These are phyloP conservation scores for Suhomyces kilbournensis DNA, from an alignment of 805 yeast genomes.

Conservation along the genomic window DNA sequence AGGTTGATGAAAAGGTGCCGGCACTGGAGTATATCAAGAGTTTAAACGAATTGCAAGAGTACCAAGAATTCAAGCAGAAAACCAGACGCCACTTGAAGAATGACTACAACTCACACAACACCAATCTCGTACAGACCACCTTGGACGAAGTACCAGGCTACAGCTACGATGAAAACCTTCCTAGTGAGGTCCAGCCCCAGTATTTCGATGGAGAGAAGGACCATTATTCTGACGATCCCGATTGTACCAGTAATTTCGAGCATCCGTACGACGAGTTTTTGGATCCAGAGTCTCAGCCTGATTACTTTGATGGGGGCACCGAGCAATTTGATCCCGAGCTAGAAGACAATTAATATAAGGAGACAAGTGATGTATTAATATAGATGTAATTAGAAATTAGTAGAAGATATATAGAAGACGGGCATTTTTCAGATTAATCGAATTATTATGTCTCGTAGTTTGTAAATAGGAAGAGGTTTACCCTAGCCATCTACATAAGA, in stretches of 20 bases:
- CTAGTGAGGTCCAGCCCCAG: slow-evolving; percentile 38
- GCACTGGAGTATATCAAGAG: slow-evolving; percentile 11
- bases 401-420: too few relatives aligned
- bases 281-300: slow-evolving; percentile 21
- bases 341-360: neutral
- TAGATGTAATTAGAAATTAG: too few relatives aligned
- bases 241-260: slow-evolving; percentile 31
- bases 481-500: too few relatives aligned
- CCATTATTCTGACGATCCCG: slow-evolving; percentile 33
- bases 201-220: slow-evolving; percentile 28
- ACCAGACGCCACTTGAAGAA: neutral
- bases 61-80: slow-evolving; percentile 13
- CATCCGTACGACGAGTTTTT: slow-evolving; percentile 35
- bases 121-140: neutral
- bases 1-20: slow-evolving; percentile 13
- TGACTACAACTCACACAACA: neutral
- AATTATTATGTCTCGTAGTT: too few relatives aligned
- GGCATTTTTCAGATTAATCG: too few relatives aligned
- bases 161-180: slow-evolving; percentile 15
- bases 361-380: too few relatives aligned
- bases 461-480: too few relatives aligned
- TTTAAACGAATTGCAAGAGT: slow-evolving; percentile 9
- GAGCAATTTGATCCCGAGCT: slow-evolving; percentile 11
- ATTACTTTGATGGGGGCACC: slow-evolving; percentile 13
- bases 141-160: neutral